Percentiles rank a stretch among this genome's conserved stretches.
Conservation (phyloP, 2,329 filamentous ascomycete genomes). For the Teratosphaeria pseudoeucalypti region DNA sequence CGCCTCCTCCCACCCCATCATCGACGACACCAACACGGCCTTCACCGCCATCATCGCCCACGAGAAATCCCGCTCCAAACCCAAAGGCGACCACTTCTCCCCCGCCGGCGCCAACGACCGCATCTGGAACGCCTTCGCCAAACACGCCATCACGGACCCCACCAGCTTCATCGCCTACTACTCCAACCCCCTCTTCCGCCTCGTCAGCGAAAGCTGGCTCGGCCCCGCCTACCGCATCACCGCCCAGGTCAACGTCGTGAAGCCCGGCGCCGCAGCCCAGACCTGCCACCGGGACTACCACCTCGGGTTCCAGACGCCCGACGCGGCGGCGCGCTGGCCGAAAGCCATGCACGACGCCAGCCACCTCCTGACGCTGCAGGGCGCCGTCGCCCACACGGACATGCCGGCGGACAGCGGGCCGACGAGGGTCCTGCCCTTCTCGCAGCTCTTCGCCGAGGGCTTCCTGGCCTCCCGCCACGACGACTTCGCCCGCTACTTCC, state of each 20-base stretch:
- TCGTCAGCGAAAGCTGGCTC: conserved; percentile 47
- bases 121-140: conserved; percentile 58
- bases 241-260: conserved; percentile 53
- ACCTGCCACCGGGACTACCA: conserved; percentile 54
- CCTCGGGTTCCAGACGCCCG: conserved; percentile 49
- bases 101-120: conserved; percentile 45
- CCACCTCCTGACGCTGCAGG: conserved; percentile 52
- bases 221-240: conserved; percentile 52
- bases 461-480: conserved; percentile 47
- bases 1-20: conserved; percentile 22
- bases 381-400: conserved; percentile 51
- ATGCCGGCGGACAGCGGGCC: conserved; percentile 51
- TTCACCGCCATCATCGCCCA: conserved; percentile 41
- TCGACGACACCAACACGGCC: conserved; percentile 39
- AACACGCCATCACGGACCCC: conserved; percentile 46
- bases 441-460: conserved; percentile 46
- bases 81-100: conserved; percentile 53
- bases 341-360: conserved; percentile 43
- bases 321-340: conserved; percentile 39
- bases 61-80: conserved; percentile 24
- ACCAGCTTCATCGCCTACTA: conserved; percentile 48
- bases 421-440: conserved; percentile 51
- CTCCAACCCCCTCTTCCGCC: conserved; percentile 47
- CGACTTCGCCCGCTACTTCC: conserved; percentile 47
- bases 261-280: conserved; percentile 48